Evolutionary conservation across 352 stramenopile genomes (phyloP).

Genomic region (Phytophthora cryptogea): DNA sequence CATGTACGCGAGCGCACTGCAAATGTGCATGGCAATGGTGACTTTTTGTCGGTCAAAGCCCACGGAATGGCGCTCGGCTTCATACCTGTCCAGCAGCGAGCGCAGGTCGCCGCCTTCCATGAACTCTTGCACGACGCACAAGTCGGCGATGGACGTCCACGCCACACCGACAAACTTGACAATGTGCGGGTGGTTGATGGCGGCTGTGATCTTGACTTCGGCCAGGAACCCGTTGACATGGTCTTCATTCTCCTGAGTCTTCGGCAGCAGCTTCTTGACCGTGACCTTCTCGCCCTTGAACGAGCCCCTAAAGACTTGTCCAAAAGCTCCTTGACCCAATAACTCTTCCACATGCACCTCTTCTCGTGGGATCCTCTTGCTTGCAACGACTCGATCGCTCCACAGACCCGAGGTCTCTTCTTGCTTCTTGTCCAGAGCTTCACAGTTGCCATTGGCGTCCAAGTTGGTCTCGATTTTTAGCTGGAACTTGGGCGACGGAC

Average conservation of each 20-base stretch:
- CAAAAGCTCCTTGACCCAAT: slow-evolving; percentile 36
- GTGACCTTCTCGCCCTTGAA: slow-evolving; percentile 42
- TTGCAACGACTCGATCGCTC: slow-evolving; percentile 15
- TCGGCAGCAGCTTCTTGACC: slow-evolving; percentile 42
- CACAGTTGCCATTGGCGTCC: slow-evolving; percentile 9
- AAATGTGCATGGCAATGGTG: slow-evolving; percentile 30
- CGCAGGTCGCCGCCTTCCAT: slow-evolving; percentile 43
- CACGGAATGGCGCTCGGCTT: slow-evolving; percentile 12
- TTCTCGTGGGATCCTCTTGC: slow-evolving; percentile 35
- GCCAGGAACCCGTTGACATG: slow-evolving; percentile 41
- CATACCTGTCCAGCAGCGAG: slow-evolving; percentile 33
- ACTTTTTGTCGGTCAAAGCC: slow-evolving; percentile 44
- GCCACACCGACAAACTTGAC: slow-evolving; percentile 55
- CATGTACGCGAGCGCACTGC: slow-evolving; percentile 35
- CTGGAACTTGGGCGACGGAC: slow-evolving; percentile 16
- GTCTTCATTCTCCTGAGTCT: slow-evolving; percentile 9
- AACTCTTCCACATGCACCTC: slow-evolving; percentile 34
- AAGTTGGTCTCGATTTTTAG: slow-evolving; percentile 33
- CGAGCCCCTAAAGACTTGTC: slow-evolving; percentile 39
- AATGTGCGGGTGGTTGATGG: slow-evolving; percentile 52
- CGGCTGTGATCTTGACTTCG: slow-evolving; percentile 48
- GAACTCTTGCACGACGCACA: slow-evolving; percentile 48
- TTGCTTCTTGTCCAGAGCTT: slow-evolving; percentile 3
- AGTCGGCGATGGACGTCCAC: slow-evolving; percentile 39
- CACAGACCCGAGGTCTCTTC: slow-evolving; percentile 13